Evolutionary conservation across 805 yeast genomes (phyloP).

Genomic region (Phaffomyces antillensis): DNA sequence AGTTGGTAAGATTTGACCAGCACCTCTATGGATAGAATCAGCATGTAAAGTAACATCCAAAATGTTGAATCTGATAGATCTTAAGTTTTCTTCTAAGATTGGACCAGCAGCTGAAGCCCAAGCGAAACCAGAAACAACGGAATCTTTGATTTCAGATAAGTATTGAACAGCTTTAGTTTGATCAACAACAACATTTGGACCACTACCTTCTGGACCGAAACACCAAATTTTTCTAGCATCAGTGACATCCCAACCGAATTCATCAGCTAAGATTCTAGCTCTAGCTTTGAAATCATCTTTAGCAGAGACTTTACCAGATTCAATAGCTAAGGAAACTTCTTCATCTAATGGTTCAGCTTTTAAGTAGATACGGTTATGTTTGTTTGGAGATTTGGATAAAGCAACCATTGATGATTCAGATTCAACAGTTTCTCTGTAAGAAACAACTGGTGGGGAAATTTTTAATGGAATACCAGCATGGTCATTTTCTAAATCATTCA

Average conservation of each 20-base stretch:
- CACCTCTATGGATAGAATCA: constrained; percentile 99
- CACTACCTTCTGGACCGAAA: constrained; percentile 99
- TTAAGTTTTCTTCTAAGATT: constrained; percentile 90
- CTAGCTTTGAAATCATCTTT: constrained; percentile 98
- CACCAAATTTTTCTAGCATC: constrained; percentile 99
- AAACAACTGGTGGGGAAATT: constrained; percentile 95
- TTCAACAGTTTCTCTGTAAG: constrained; percentile 98
- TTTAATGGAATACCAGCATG: constrained; percentile 99
- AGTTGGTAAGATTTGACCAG: constrained; percentile 99
- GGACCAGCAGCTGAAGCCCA: constrained; percentile 99
- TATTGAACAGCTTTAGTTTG: constrained; percentile 99
- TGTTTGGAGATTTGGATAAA: constrained; percentile 98
- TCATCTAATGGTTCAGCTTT: constrained; percentile 95
- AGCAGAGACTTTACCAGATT: constrained; percentile 84
- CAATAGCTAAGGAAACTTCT: constrained; percentile 89
- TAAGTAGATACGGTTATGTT: constrained; percentile 99
- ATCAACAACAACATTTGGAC: constrained; percentile 98
- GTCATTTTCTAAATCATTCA: constrained; percentile 92
- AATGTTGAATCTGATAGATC: constrained; percentile 96
- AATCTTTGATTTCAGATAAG: constrained; percentile 98
- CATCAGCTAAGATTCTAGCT: constrained; percentile 98
- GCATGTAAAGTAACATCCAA: constrained; percentile 99
- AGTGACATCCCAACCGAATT: constrained; percentile 98
- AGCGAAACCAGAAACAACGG: constrained; percentile 99
- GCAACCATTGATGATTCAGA: constrained; percentile 93